A percentile compares a stretch with the other conserved stretches of the same genome.
Evolutionary conservation across 83 land plant species (phyloP).

Genomic region (Larix sibirica): DNA sequence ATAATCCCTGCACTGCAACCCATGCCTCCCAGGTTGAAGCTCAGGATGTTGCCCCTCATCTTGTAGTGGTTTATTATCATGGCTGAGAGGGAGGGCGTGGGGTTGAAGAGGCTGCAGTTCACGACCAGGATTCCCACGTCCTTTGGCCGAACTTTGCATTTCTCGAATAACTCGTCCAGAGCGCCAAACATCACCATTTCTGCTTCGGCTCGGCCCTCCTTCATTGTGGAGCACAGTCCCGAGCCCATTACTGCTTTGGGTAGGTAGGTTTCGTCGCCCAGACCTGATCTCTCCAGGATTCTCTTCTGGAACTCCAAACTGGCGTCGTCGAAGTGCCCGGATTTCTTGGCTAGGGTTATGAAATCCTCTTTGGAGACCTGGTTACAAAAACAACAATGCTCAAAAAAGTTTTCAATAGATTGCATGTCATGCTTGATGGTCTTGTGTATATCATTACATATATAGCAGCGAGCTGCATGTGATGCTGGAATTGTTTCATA

Average conservation of each 20-base stretch:
- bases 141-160: slow-evolving; percentile 32
- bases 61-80: slow-evolving; percentile 58
- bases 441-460: too few relatives aligned
- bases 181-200: slow-evolving; percentile 54
- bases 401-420: neutral
- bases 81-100: slow-evolving; percentile 57
- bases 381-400: neutral
- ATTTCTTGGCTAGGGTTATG: slow-evolving; percentile 46
- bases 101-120: slow-evolving; percentile 51
- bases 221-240: slow-evolving; percentile 33
- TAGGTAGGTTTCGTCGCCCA: slow-evolving; percentile 66
- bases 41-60: slow-evolving; percentile 40
- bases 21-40: slow-evolving; percentile 53
- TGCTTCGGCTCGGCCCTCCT: slow-evolving; percentile 62
- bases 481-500: too few relatives aligned
- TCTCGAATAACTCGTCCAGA: slow-evolving; percentile 41
- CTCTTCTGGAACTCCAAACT: slow-evolving; percentile 47
- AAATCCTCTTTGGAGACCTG: slow-evolving; percentile 58
- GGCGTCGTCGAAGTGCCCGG: slow-evolving; percentile 57
- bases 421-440: too few relatives aligned
- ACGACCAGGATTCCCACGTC: slow-evolving; percentile 45
- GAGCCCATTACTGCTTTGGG: slow-evolving; percentile 39
- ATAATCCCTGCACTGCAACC: slow-evolving; percentile 65
- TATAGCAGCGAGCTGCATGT: too few relatives aligned
- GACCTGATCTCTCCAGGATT: slow-evolving; percentile 51